Conservation (phyloP, 2,329 filamentous ascomycete species). For the Aureobasidium mangrovei region DNA sequence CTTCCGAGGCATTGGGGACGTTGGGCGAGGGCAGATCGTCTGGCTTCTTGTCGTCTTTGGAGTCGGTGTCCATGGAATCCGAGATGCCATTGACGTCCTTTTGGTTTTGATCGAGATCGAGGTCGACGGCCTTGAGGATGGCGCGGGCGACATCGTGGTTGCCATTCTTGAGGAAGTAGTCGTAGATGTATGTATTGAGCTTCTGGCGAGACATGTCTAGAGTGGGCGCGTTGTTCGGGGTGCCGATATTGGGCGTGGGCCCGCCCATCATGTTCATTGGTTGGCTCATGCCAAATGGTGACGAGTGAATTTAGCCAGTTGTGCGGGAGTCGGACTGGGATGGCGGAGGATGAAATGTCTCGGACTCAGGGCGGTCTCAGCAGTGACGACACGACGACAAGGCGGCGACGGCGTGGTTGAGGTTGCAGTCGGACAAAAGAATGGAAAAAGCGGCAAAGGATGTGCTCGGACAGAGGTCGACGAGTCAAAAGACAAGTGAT, state of each 20-base stretch:
- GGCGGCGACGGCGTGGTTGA: no score
- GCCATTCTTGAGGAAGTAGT: conserved; percentile 78
- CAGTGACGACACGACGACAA: no score
- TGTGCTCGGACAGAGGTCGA: neutral
- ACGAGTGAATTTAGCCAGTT: conserved; percentile 11
- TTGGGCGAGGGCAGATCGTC: conserved; percentile 71
- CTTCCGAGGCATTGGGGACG: conserved; percentile 57
- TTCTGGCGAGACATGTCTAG: conserved; percentile 37
- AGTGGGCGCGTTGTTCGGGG: conserved; percentile 17
- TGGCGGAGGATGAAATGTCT: conserved; percentile 3
- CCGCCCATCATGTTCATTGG: conserved; percentile 48
- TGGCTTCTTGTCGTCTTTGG: conserved; percentile 71
- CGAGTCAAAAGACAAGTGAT: neutral
- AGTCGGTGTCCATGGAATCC: conserved; percentile 62
- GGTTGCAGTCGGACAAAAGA: no score
- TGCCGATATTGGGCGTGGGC: conserved; percentile 28
- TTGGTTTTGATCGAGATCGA: conserved; percentile 42
- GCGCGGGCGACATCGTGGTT: conserved; percentile 77
- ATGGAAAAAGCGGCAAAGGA: no score
- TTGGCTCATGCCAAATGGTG: conserved; percentile 43
- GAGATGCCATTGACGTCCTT: conserved; percentile 60
- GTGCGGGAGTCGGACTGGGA: conserved; percentile 7
- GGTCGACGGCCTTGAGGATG: conserved; percentile 46
- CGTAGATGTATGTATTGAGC: conserved; percentile 83
- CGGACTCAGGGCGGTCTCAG: neutral